These are phyloP conservation scores for Saccharomyces paradoxus DNA, from an alignment of 805 yeast species.

Conservation along the genomic window DNA sequence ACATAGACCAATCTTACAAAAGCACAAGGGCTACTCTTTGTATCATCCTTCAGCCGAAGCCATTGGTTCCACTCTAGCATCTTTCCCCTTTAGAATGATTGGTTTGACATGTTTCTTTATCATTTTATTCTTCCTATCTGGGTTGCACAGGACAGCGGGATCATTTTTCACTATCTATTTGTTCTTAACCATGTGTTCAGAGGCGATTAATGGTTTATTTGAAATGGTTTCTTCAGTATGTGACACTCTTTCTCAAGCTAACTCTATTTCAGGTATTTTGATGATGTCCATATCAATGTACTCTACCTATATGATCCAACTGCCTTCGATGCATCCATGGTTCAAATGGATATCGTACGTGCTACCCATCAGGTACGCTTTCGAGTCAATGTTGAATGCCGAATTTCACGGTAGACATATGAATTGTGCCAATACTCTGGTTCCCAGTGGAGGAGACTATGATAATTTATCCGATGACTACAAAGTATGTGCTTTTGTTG, in stretches of 20 bases:
- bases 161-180: slow-evolving; percentile 46
- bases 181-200: slow-evolving; percentile 26
- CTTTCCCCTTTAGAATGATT: slow-evolving; percentile 52
- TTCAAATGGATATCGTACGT: slow-evolving; percentile 52
- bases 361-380: slow-evolving; percentile 46
- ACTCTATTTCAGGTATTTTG: slow-evolving; percentile 46
- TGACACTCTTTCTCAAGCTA: slow-evolving; percentile 44
- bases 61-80: slow-evolving; percentile 50
- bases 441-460: slow-evolving; percentile 54
- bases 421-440: slow-evolving; percentile 27
- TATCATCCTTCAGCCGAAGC: slow-evolving; percentile 73
- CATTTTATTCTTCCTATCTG: slow-evolving; percentile 50
- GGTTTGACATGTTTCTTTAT: slow-evolving; percentile 39
- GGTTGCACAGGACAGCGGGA: slow-evolving; percentile 42
- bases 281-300: slow-evolving; percentile 44
- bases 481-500: slow-evolving; percentile 51
- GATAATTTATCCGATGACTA: slow-evolving; percentile 30
- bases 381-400: slow-evolving; percentile 53
- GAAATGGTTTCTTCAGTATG: slow-evolving; percentile 44
- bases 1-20: slow-evolving; percentile 53
- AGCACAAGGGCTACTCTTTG: slow-evolving; percentile 64
- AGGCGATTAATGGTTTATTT: slow-evolving; percentile 35
- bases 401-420: slow-evolving; percentile 45
- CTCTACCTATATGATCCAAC: slow-evolving; percentile 56
- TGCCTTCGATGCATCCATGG: slow-evolving; percentile 55